A percentile compares a stretch with the other conserved stretches of the same genome.
phyloP scores from a whole-genome alignment of 2,329 filamentous ascomycete genomes.

The Pyricularia grisea region DNA sequence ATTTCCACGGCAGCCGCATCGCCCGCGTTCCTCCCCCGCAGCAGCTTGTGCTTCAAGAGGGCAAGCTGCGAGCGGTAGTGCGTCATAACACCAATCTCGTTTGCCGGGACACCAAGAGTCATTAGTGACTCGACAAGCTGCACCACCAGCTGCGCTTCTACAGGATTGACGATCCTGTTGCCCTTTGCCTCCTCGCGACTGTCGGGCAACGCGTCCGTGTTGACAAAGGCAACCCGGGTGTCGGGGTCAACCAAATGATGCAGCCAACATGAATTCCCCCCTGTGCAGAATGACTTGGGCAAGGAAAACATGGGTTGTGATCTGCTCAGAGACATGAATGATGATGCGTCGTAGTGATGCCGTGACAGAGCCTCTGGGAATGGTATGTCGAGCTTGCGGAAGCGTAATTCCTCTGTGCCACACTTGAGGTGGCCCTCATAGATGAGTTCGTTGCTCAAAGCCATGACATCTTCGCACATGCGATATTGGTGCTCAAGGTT shows the following conservation, averaged over 20 bases:
- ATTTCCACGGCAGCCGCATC: conserved; percentile 56
- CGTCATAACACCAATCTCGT: conserved; percentile 87
- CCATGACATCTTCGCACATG: conserved; percentile 97
- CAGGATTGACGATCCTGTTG: conserved; percentile 77
- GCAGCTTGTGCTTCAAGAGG: conserved; percentile 63
- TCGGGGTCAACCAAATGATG: conserved; percentile 58
- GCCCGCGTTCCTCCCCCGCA: conserved; percentile 24
- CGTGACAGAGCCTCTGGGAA: conserved; percentile 50
- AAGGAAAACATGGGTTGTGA: conserved; percentile 27
- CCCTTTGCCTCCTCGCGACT: conserved; percentile 68
- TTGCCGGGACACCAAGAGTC: conserved; percentile 60
- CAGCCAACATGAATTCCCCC: conserved; percentile 58
- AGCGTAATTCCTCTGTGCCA: conserved; percentile 67
- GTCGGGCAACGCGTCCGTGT: conserved; percentile 63
- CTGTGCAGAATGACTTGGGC: conserved; percentile 1
- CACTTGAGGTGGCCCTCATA: conserved; percentile 88
- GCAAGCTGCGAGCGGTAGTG: conserved; percentile 92
- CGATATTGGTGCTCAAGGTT: conserved; percentile 94
- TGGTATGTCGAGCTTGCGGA: conserved; percentile 58
- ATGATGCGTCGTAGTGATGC: conserved; percentile 47
- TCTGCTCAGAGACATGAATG: conserved; percentile 21
- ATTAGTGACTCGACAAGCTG: conserved; percentile 78
- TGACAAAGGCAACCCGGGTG: conserved; percentile 74
- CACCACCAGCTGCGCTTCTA: conserved; percentile 68
- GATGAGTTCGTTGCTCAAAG: conserved; percentile 83